phyloP scores from a whole-genome alignment of 2,329 filamentous ascomycete species.

The Fusarium anthophilum region DNA sequence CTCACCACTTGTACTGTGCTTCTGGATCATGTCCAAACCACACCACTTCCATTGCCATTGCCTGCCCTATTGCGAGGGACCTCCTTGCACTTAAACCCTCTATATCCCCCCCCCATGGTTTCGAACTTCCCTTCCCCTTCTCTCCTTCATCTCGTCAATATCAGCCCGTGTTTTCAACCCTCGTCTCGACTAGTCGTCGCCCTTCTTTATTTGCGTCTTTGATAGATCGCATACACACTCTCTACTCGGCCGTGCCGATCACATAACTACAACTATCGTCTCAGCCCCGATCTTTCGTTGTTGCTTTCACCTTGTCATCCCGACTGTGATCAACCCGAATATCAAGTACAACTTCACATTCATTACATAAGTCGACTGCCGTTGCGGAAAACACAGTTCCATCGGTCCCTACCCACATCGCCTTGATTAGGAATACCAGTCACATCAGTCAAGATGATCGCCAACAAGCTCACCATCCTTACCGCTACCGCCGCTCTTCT shows the following conservation, averaged over 20 bases:
- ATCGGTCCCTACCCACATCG: not conserved
- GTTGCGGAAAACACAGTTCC: slow-evolving; percentile 3
- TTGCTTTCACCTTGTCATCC: slow-evolving; percentile 24
- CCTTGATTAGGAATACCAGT: not conserved
- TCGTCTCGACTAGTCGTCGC: slow-evolving; percentile 39
- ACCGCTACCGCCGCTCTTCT: slow-evolving; percentile 55
- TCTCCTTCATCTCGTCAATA: slow-evolving; percentile 38
- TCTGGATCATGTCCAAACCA: not conserved
- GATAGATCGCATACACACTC: slow-evolving; percentile 56
- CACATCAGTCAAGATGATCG: slow-evolving; percentile 51
- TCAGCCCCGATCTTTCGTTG: slow-evolving; percentile 29
- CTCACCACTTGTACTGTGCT: slow-evolving; percentile 14
- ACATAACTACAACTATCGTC: slow-evolving; percentile 31
- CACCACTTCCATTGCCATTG: slow-evolving; percentile 4
- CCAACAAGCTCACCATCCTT: slow-evolving; percentile 54
- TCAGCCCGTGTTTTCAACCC: slow-evolving; percentile 34
- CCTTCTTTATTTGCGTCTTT: slow-evolving; percentile 57
- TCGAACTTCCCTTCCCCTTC: slow-evolving; percentile 23
- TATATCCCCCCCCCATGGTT: slow-evolving; percentile 30
- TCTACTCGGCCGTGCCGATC: slow-evolving; percentile 50
- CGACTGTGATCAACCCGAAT: slow-evolving; percentile 34
- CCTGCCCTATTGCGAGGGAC: slow-evolving; percentile 10
- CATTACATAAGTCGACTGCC: slow-evolving; percentile 22
- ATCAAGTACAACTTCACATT: slow-evolving; percentile 18
- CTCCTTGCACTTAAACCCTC: slow-evolving; percentile 38